Conservation (phyloP, 2,329 filamentous ascomycete genomes). For the Paraphoma sp. region DNA sequence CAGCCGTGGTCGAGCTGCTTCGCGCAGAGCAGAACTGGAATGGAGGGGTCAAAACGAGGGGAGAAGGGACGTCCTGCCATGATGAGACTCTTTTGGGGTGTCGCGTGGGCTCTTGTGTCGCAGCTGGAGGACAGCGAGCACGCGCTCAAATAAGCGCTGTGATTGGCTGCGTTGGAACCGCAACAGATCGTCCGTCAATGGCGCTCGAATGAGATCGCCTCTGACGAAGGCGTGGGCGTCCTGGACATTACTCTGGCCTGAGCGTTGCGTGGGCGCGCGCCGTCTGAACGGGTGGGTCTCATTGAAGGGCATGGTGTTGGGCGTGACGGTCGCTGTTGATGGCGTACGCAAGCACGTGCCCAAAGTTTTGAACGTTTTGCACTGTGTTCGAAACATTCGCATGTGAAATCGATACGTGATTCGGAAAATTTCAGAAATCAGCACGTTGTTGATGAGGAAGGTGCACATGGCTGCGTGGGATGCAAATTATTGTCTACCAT, state of each 20-base stretch:
- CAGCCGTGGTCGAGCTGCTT: conserved; percentile 14
- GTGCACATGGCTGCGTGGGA: no score
- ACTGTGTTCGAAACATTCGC: no score
- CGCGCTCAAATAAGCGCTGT: conserved; percentile 16
- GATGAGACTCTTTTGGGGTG: conserved; percentile 31
- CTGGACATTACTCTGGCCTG: conserved; percentile 17
- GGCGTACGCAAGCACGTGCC: conserved; percentile 21
- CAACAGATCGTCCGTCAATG: conserved; percentile 10
- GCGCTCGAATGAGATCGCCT: conserved; percentile 34
- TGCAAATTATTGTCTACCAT: no score
- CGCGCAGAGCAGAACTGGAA: conserved; percentile 3
- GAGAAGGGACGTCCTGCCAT: conserved; percentile 13
- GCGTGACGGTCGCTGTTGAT: conserved; percentile 8
- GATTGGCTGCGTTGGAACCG: conserved; percentile 22
- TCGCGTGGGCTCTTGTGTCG: conserved; percentile 39
- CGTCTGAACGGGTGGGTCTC: conserved; percentile 22
- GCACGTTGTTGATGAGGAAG: no score
- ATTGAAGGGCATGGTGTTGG: neutral
- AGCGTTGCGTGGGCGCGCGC: conserved; percentile 7
- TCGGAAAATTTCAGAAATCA: no score
- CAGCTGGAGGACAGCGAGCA: conserved; percentile 24
- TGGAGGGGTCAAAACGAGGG: conserved; percentile 15
- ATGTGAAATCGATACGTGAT: no score
- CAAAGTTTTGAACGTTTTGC: neutral
- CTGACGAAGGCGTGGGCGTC: conserved; percentile 33